Evolutionary conservation across 2,329 filamentous ascomycete genomes (phyloP), one percentile per base, ranked within the genome.

Genomic region (Lasiodiplodia gonubiensis): DNA sequence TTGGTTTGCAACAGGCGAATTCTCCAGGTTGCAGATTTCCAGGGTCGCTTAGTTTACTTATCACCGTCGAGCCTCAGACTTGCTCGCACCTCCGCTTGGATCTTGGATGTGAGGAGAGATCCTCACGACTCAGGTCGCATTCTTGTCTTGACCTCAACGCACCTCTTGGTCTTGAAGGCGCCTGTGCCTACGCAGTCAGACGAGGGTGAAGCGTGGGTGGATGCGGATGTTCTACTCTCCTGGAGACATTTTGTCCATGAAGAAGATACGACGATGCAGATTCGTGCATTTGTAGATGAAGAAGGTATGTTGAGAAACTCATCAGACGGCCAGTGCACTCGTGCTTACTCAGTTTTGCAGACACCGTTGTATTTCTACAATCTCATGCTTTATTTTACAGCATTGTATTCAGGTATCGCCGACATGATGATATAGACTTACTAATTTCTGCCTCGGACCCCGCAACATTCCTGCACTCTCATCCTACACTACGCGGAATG

Each of bases 71-170:
- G 71, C 11, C 35, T 80, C 7, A 70, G 74, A n/a, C 67, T 75
- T 1, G 57, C 69, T 7, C 72, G 71, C 10, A 74, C 75, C 0
- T 49, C 71, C 3, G 74, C 81, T 68, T 84, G 84, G 84, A 85
- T 92, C 57, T 74, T 92, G 67, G 86, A 90, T 72, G 73, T 89
- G 1, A 82, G 82, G 69, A 71, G 76, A 10, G 86, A 85, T 67
- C 82, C 83, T 0, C 72, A 76, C 2, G 78, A 84, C 64, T 77
- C 80, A 5, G 79, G 80, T 30, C 83, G 86, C n/a, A 72, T 88
- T 1, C 86, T 89, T 67, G 78, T 91, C 11, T 77, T 92, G 53
- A 92, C 88, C 1, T 83, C 82, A 14, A 80, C 80, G 0, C 79
- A 79, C 33, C 66, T 90, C 0, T 78, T 84, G 39, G 81, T 86